These are phyloP conservation scores for Tetrapisispora phaffii DNA, from an alignment of 805 yeast species.

Conservation along the genomic window DNA sequence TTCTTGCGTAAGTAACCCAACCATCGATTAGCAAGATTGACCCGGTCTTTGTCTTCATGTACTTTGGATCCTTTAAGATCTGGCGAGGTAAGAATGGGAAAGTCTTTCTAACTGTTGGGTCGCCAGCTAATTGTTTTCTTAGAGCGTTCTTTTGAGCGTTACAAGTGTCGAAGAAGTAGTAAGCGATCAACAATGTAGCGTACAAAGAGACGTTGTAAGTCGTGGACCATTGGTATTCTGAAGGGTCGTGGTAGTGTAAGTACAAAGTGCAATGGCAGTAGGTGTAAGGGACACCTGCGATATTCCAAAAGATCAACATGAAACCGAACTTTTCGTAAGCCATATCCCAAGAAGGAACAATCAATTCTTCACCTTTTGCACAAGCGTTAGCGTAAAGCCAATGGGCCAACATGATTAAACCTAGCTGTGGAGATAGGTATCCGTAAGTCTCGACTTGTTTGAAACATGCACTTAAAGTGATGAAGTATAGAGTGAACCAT, in stretches of 20 bases:
- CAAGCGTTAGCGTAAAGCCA: constrained; percentile 96
- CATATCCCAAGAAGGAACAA: constrained; percentile 99
- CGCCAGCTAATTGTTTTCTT: constrained; percentile 77
- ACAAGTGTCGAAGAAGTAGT: constrained; percentile 88
- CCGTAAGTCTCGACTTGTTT: constrained; percentile 81
- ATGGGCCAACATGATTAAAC: constrained; percentile 68
- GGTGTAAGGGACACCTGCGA: constrained; percentile 97
- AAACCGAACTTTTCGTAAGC: constrained; percentile 99
- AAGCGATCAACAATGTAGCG: constrained; percentile 52
- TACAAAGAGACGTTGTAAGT: constrained; percentile 49
- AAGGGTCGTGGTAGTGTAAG: constrained; percentile 73
- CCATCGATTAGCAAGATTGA: constrained; percentile 82
- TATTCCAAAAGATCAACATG: constrained; percentile 97
- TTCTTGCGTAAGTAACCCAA: constrained; percentile 89
- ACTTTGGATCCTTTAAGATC: constrained; percentile 71
- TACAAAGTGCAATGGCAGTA: constrained; percentile 89
- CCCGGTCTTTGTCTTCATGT: constrained; percentile 78
- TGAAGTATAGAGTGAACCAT: constrained; percentile 82
- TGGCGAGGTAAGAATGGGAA: constrained; percentile 91
- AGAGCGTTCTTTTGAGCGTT: constrained; percentile 93
- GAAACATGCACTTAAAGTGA: constrained; percentile 62
- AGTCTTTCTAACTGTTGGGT: constrained; percentile 62
- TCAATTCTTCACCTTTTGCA: constrained; percentile 93
- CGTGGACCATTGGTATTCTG: constrained; percentile 67
- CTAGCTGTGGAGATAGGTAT: constrained; percentile 63